Conservation (phyloP, 2,329 filamentous ascomycete genomes). For the Xylaria sp. region DNA sequence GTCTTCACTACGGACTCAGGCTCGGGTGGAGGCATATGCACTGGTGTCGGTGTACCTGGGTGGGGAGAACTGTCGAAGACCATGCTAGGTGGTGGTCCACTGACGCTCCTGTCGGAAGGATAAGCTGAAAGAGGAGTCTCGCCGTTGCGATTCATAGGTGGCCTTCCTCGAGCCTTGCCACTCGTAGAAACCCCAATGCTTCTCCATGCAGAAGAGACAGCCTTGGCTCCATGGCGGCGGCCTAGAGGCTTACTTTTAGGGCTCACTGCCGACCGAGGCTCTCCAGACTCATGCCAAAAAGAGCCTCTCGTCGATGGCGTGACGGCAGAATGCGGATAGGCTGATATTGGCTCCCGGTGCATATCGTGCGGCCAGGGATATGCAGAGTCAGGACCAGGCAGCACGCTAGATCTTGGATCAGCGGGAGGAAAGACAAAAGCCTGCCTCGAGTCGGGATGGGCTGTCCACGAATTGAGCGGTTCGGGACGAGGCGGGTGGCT, state of each 20-base stretch:
- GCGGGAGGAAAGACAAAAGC: constrained; percentile 53
- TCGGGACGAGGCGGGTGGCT: constrained; percentile 61
- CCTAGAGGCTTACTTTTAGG: constrained; percentile 61
- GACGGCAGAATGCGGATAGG: constrained; percentile 82
- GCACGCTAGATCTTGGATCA: constrained; percentile 53
- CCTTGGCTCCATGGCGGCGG: constrained; percentile 80
- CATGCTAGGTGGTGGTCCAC: constrained; percentile 54
- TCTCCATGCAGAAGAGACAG: constrained; percentile 91
- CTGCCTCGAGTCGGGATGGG: constrained; percentile 56
- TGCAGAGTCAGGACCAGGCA: constrained; percentile 50
- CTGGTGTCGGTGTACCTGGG: constrained; percentile 36
- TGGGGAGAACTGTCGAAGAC: constrained; percentile 43
- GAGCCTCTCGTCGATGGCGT: constrained; percentile 69
- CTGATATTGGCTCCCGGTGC: constrained; percentile 70
- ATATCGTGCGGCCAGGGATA: constrained; percentile 63
- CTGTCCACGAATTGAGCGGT: constrained; percentile 62
- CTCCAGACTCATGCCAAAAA: constrained; percentile 67
- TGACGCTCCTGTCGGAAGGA: constrained; percentile 65
- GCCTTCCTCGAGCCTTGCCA: constrained; percentile 81
- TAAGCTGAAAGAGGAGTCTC: constrained; percentile 78
- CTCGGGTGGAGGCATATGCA: constrained; percentile 45
- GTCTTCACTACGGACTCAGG: constrained; percentile 39
- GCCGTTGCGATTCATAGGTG: constrained; percentile 73
- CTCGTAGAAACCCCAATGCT: constrained; percentile 69
- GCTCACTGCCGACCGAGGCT: constrained; percentile 80